Conservation (phyloP, 2,329 filamentous ascomycete species). For the Colletotrichum melonis region DNA sequence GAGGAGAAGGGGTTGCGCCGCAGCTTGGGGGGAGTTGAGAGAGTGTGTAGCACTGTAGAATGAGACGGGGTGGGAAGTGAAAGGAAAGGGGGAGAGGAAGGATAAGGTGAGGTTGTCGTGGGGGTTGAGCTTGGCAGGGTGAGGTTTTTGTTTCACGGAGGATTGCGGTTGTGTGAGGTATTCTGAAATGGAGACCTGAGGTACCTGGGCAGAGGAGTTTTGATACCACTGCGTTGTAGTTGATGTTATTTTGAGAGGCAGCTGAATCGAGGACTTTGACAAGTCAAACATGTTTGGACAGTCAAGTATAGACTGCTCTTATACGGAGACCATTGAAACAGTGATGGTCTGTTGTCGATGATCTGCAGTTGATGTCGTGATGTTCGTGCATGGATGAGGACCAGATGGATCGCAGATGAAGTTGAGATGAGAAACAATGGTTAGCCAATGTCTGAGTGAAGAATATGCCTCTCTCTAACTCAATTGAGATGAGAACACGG, state of each 20-base stretch:
- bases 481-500: neutral
- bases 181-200: neutral
- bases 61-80: neutral
- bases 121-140: neutral
- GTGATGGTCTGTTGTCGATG: neutral
- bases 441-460: neutral
- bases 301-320: neutral
- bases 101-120: neutral
- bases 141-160: neutral
- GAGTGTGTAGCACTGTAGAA: neutral
- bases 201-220: neutral
- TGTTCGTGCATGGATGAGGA: neutral
- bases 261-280: neutral
- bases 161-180: neutral
- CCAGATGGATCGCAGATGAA: no score
- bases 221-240: slow-evolving; percentile 2
- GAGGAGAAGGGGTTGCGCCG: slow-evolving; percentile 33
- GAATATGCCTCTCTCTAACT: neutral
- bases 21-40: slow-evolving; percentile 10
- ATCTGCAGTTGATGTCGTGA: neutral
- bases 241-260: neutral
- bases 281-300: neutral
- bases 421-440: neutral
- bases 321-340: neutral
- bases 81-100: neutral